Base-by-base conservation (phyloP, 768 basidiomycete genomes). In the Boletus sp. region DNA sequence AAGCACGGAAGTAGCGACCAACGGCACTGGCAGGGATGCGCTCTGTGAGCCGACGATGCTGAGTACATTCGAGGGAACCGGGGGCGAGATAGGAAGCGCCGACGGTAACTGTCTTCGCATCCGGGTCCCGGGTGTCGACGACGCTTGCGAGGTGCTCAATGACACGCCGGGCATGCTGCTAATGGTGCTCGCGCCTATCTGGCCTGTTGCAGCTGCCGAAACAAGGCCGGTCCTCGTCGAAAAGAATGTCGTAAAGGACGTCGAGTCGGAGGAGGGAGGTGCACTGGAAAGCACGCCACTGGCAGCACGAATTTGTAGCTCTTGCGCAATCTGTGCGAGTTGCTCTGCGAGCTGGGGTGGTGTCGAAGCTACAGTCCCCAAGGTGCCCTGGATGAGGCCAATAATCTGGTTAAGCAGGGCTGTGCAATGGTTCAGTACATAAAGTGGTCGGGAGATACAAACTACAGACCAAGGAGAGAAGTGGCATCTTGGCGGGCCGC, bases 31-130 rank as follows among this genome's bases (percentile, higher is more conserved):
- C 7, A 30, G 13, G 33, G 15, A 1, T 35, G 19, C 4, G n/a
- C 21, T 45, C 30, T 23, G 44, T 25, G 49, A 39, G 29, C 17
- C 5, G 19, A 19, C 11, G 25, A 25, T 15, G 47, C 35, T 43
- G 30, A n/a, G 15, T 1, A 21, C 15, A 17, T 5, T 8, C 11
- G 54, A 32, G 38, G 38, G 32, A 27, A n/a, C 5, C 15, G 53
- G 9, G n/a, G n/a, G n/a, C n/a, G n/a, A n/a, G 14, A 23, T 5
- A n/a, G 45, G 30, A 8, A 14, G 37, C 4, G 3, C 14, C 1
- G 38, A 5, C 33, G 56, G 27, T 23, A 42, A 1, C 49, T 67
- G 65, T 55, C 65, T 53, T 27, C 55, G 62, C 52, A 57, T 49
- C 27, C 51, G 43, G 23, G 38, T 4, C 15, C 3, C 25, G 10